Base-by-base conservation (phyloP, 345 rosid genomes). In the Salix exigua region DNA sequence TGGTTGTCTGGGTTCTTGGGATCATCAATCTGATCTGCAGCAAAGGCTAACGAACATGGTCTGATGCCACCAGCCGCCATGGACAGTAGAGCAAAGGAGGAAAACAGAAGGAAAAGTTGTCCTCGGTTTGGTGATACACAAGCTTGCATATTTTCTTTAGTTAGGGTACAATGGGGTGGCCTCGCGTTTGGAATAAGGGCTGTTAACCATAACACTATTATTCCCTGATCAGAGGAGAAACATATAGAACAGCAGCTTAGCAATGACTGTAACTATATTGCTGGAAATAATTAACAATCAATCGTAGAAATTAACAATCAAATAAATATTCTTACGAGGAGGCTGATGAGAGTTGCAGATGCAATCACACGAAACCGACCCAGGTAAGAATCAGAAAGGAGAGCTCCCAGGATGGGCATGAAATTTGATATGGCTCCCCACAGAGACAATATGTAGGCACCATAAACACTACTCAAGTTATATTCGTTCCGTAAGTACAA, bases 11-110 rank as follows among this genome's bases (percentile, higher is more conserved):
- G 89, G 70, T 90, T 74, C 11, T 55, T 64, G 9, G 88, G 89
- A 14, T 85, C 72, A 66, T 86, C 50, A n/a, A 89, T 72, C 68
- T 89, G 92, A 75, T 89, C 90, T 0, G 92, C 92, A 6, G 88
- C 88, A 26, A 89, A 89, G 48, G 90, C 88, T 31, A 86, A 72
- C 44, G 90, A 87, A 58, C 90, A 85, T 2, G 92, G 75, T 60
- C 92, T 74, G 16, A 89, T 66, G 26, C 88, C 87, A 6, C 92
- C 92, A 0, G 88, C 87, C 17, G 88, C 92, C 0, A 87, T 66
- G 6, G 92, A 76, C 89, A 82, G 77, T 50, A 85, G 73, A 16
- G 46, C 82, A 23, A 89, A 80, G 5, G 88, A 73, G 28, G 75
- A 73, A 60, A 80, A 81, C 7, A 87, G 86, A 48, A 84, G 81